These are phyloP conservation scores for Dichotomocladium elegans DNA, from an alignment of 371 early-diverging fungal genomes.

Conservation along the genomic window DNA sequence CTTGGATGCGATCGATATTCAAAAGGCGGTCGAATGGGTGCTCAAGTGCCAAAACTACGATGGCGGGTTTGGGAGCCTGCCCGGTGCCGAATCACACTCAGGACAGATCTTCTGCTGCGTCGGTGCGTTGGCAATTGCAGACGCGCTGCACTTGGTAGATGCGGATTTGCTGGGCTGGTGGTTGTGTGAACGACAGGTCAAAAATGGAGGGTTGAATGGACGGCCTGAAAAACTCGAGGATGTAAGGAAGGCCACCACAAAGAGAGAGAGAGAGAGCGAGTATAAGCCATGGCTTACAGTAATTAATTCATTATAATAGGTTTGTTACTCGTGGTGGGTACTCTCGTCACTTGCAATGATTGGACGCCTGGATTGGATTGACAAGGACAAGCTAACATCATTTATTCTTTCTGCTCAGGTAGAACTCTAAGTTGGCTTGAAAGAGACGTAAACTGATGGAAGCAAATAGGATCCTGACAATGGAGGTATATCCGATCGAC, in stretches of 20 bases:
- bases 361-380: slow-evolving; percentile 83
- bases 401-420: slow-evolving; percentile 91
- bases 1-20: slow-evolving; percentile 70
- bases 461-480: slow-evolving; percentile 62
- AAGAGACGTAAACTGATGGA: not conserved
- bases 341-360: slow-evolving; percentile 88
- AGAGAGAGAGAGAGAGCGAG: not conserved
- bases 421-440: slow-evolving; percentile 1
- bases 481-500: slow-evolving; percentile 97
- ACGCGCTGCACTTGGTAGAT: slow-evolving; percentile 71
- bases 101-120: slow-evolving; percentile 96
- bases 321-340: slow-evolving; percentile 99
- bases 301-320: slow-evolving; percentile 23
- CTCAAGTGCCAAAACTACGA: slow-evolving; percentile 90
- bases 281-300: not conserved
- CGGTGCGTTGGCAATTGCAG: slow-evolving; percentile 79
- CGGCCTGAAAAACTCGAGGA: slow-evolving; percentile 97
- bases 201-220: slow-evolving; percentile 95
- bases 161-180: slow-evolving; percentile 80
- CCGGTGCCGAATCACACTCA: slow-evolving; percentile 95
- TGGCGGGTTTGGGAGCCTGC: slow-evolving; percentile 94
- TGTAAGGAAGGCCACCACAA: slow-evolving; percentile 33
- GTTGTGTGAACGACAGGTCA: slow-evolving; percentile 92
- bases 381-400: slow-evolving; percentile 63
- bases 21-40: slow-evolving; percentile 76